Evolutionary conservation across 2,329 filamentous ascomycete genomes (phyloP).

Genomic region (Conoideocrella luteorostrata): DNA sequence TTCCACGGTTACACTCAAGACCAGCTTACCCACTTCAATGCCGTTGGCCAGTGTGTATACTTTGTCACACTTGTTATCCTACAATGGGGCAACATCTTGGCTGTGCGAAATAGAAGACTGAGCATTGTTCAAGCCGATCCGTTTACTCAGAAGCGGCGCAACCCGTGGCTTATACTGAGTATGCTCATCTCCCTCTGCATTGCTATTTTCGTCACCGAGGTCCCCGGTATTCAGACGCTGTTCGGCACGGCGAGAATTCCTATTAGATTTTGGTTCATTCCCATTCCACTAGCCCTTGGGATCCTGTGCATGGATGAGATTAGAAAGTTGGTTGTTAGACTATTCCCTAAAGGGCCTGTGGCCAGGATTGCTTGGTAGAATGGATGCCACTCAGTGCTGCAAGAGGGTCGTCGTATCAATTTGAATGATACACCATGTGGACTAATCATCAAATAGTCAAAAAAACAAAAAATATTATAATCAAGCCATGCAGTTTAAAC

Average conservation of each 20-base stretch:
- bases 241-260: conserved; percentile 44
- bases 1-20: conserved; percentile 42
- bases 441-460: no score
- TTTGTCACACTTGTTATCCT: conserved; percentile 48
- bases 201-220: conserved; percentile 47
- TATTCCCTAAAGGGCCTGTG: conserved; percentile 36
- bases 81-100: conserved; percentile 47
- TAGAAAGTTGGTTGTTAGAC: conserved; percentile 41
- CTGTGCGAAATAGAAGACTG: conserved; percentile 44
- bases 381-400: no score
- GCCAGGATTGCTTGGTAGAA: conserved; percentile 44
- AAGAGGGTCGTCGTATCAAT: no score
- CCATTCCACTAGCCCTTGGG: conserved; percentile 42
- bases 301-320: conserved; percentile 47
- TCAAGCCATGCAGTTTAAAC: no score
- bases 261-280: conserved; percentile 46
- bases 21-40: conserved; percentile 41
- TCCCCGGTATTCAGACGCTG: conserved; percentile 39
- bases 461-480: no score
- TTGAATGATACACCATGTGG: no score
- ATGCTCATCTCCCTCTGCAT: conserved; percentile 42
- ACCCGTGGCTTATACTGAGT: conserved; percentile 41
- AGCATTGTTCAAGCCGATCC: conserved; percentile 47
- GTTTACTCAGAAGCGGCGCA: conserved; percentile 37
- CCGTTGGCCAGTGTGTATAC: conserved; percentile 44